These are phyloP conservation scores for Wickerhamomyces pijperi DNA, from an alignment of 805 yeast species.

Conservation along the genomic window DNA sequence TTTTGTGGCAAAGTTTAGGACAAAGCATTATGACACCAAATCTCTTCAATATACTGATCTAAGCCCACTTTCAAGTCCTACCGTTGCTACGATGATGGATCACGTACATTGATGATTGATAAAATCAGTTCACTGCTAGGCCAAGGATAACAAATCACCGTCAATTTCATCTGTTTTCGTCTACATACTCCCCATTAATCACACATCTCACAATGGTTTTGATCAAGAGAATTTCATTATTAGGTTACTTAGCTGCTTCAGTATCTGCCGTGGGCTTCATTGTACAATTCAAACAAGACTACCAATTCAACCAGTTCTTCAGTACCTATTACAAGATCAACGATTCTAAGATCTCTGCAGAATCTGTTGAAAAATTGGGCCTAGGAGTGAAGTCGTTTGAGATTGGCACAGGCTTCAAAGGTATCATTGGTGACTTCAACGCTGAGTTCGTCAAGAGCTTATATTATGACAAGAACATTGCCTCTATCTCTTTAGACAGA, in stretches of 20 bases:
- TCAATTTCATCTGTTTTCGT: too few relatives aligned
- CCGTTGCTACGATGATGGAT: too few relatives aligned
- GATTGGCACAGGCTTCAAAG: conserved; percentile 21
- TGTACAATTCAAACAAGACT: conserved; percentile 17
- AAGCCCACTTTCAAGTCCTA: too few relatives aligned
- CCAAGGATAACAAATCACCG: too few relatives aligned
- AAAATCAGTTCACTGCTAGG: too few relatives aligned
- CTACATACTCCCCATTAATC: too few relatives aligned
- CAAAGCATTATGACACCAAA: too few relatives aligned
- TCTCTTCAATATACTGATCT: too few relatives aligned
- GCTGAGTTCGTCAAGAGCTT: conserved; percentile 19
- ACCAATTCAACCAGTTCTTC: conserved; percentile 10
- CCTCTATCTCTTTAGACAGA: conserved; percentile 26
- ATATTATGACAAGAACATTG: conserved; percentile 24
- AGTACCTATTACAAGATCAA: conserved; percentile 7
- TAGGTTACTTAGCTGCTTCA: background rate
- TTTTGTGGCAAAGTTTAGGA: too few relatives aligned
- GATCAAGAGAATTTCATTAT: background rate
- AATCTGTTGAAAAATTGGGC: conserved; percentile 4
- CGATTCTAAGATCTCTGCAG: conserved; percentile 4
- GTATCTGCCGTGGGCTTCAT: conserved; percentile 11
- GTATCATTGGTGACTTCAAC: conserved; percentile 26
- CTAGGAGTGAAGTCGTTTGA: conserved; percentile 14
- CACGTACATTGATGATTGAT: too few relatives aligned
- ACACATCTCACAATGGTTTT: too few relatives aligned